Evolutionary conservation across 345 rosid genomes (phyloP).

Genomic region (Xanthoceras sorbifolium): DNA sequence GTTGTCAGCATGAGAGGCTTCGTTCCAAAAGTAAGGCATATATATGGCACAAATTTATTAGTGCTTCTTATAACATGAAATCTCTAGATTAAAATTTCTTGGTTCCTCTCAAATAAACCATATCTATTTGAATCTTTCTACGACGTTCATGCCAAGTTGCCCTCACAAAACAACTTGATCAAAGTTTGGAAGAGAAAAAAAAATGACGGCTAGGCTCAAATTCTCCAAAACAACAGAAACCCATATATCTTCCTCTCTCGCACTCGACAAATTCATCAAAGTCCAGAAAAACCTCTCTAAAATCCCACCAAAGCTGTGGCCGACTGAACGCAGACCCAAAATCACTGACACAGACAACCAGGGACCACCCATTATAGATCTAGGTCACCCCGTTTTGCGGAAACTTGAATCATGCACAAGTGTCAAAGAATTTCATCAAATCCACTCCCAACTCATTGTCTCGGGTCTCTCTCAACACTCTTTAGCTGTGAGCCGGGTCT

Average conservation of each 20-base stretch:
- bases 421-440: slow-evolving; percentile 44
- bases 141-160: too few relatives aligned
- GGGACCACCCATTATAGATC: slow-evolving; percentile 10
- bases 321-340: slow-evolving; percentile 29
- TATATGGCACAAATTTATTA: too few relatives aligned
- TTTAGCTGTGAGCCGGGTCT: slow-evolving; percentile 45
- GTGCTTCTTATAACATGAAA: too few relatives aligned
- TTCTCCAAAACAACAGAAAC: slow-evolving; percentile 21
- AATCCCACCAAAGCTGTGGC: slow-evolving; percentile 50
- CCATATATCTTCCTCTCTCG: slow-evolving; percentile 19
- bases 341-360: neutral
- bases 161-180: too few relatives aligned
- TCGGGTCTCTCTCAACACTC: slow-evolving; percentile 49
- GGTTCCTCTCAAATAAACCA: too few relatives aligned
- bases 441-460: slow-evolving; percentile 45
- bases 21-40: too few relatives aligned
- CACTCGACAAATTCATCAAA: slow-evolving; percentile 47
- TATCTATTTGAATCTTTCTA: too few relatives aligned
- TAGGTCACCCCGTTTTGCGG: slow-evolving; percentile 43
- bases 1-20: too few relatives aligned
- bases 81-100: too few relatives aligned
- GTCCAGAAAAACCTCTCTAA: slow-evolving; percentile 45
- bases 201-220: slow-evolving; percentile 23
- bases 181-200: neutral
- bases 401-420: slow-evolving; percentile 41